These are phyloP conservation scores for Diutina mesorugosa DNA, from an alignment of 1,139 yeast genomes.

Conservation along the genomic window DNA sequence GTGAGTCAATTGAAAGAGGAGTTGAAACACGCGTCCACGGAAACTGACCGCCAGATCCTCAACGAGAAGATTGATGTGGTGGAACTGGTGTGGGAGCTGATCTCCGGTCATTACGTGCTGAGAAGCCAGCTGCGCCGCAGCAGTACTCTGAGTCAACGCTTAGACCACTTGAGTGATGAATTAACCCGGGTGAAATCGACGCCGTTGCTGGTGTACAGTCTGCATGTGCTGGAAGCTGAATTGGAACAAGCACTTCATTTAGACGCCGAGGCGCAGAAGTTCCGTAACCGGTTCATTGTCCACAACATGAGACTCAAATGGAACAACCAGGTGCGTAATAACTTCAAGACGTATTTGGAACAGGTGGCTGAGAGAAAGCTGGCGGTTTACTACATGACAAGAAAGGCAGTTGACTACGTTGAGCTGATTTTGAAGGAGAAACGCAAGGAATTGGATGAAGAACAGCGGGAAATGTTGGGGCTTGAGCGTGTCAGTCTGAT, in stretches of 20 bases:
- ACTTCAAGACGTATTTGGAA: constrained; percentile 49
- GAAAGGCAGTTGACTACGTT: constrained; percentile 60
- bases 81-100: constrained; percentile 1
- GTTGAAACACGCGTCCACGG: constrained; percentile 12
- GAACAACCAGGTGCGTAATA: constrained; percentile 58
- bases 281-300: constrained; percentile 66
- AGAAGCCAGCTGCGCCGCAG: neutral
- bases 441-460: neutral
- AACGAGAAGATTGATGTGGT: neutral
- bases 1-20: constrained; percentile 31
- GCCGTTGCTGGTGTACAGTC: neutral
- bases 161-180: neutral
- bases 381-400: constrained; percentile 48
- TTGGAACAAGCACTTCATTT: neutral
- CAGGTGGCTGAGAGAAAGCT: constrained; percentile 44
- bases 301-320: constrained; percentile 71
- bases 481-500: neutral
- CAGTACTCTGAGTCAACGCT: neutral
- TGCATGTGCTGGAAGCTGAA: neutral
- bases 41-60: neutral
- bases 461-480: neutral
- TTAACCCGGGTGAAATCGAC: neutral
- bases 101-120: neutral
- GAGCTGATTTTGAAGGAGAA: constrained; percentile 7
- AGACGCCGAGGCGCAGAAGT: constrained; percentile 12